Evolutionary conservation across 768 basidiomycete species (phyloP), one percentile per base, ranked within the genome.

Genomic region (Cystofilobasidium bisporidii): DNA sequence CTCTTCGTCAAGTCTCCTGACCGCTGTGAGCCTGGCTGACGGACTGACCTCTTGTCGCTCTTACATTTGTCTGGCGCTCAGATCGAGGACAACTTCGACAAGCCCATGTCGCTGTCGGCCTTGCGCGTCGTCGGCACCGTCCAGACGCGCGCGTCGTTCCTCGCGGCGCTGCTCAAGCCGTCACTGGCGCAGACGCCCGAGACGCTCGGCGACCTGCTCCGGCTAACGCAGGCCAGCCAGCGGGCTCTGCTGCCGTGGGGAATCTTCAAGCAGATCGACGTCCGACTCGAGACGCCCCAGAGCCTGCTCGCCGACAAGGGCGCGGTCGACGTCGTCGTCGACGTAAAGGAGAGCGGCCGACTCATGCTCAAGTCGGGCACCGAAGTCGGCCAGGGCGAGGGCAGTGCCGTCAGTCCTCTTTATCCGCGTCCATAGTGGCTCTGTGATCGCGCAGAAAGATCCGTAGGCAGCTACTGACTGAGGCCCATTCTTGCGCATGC

Each of bases 301-400:
- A 81, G 83, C 41, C 78, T 81, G 0, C 76, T 85, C 10, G 83
- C 86, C 1, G 75, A 79, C 58, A 76, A 78, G 14, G 82, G 81
- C 12, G 87, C 88, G 70, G 83, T 93, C 15, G 90, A 96, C 72
- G 75, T 98, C 43, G 82, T 93, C 1, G 85, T 94, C 77, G 82
- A 83, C 68, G 82, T 89, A 53, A 76, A 82, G 47, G 93, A 97
- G 76, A 83, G 83, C 65, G 84, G 89, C 8, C 80, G 89, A 43
- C 84, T 86, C 71, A 90, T 82, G 72, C 72, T 93, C 10, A 89
- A 87, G 71, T 89, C 86, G 3, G 82, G 88, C 6, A 97, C 93
- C 3, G 92, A 97, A 73, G 80, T 97, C 9, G 94, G 96, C 4
- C 91, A 94, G 69, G 87, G 86, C 60, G 96, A 97, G 76, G 94